phyloP scores from a whole-genome alignment of 2,329 filamentous ascomycete species.

The Fusarium sp. region DNA sequence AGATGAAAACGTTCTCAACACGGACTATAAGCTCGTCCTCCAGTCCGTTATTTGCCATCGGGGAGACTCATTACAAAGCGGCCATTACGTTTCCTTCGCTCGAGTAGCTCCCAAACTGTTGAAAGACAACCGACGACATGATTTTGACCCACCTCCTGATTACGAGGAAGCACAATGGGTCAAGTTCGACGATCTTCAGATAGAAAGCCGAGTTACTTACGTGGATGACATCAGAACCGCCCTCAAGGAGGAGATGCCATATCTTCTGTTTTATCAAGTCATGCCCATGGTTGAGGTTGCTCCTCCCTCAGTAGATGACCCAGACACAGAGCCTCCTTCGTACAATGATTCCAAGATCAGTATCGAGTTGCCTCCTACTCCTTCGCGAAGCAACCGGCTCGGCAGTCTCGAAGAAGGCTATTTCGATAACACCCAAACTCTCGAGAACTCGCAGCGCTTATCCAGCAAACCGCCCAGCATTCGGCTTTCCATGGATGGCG shows the following conservation, averaged over 20 bases:
- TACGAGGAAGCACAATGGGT: conserved; percentile 85
- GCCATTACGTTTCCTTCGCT: conserved; percentile 90
- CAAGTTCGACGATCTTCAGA: conserved; percentile 86
- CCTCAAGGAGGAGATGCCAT: conserved; percentile 88
- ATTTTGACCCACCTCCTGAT: conserved; percentile 68
- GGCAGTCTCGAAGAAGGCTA: conserved; percentile 41
- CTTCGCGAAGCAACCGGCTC: conserved; percentile 33
- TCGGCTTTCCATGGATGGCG: conserved; percentile 66
- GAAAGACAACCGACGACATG: conserved; percentile 68
- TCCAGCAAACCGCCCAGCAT: conserved; percentile 60
- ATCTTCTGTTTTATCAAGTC: conserved; percentile 95
- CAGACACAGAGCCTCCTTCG: conserved; percentile 65
- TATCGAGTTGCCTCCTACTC: conserved; percentile 49
- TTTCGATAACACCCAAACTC: conserved; percentile 42
- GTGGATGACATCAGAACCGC: conserved; percentile 83
- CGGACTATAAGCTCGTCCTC: conserved; percentile 92
- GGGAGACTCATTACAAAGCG: conserved; percentile 84
- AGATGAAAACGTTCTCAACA: conserved; percentile 72
- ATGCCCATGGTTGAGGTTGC: conserved; percentile 82
- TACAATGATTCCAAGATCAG: conserved; percentile 65
- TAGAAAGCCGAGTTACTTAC: conserved; percentile 74
- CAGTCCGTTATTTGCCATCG: conserved; percentile 95
- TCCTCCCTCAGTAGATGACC: conserved; percentile 59
- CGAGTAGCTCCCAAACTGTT: conserved; percentile 74
- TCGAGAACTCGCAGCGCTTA: conserved; percentile 32